phyloP scores from a whole-genome alignment of 2,329 filamentous ascomycete species.

The Nigrospora oryzae region DNA sequence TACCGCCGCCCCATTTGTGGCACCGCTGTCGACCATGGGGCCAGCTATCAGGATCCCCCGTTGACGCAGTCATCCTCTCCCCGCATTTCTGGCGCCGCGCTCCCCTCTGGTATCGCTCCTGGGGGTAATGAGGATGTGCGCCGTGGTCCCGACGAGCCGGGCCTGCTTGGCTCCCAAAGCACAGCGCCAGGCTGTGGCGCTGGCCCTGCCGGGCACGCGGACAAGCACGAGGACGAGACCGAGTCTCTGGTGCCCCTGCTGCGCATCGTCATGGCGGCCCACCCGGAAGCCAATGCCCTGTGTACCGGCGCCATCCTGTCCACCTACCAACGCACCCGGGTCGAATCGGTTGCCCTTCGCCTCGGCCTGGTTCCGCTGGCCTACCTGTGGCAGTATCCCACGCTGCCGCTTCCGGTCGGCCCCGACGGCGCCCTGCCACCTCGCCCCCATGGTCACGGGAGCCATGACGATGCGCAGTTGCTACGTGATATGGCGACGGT shows the following conservation, averaged over 20 bases:
- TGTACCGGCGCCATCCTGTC: conserved; percentile 89
- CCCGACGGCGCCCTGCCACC: conserved; percentile 16
- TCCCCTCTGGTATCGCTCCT: neutral
- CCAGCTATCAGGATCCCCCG: conserved; percentile 52
- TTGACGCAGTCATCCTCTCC: too few species aligned
- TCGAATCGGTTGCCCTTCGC: conserved; percentile 82
- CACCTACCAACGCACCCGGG: conserved; percentile 91
- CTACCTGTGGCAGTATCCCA: conserved; percentile 87
- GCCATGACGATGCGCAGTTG: conserved; percentile 45
- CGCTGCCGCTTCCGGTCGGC: conserved; percentile 39
- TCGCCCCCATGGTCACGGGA: neutral
- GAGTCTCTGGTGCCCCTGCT: conserved; percentile 78
- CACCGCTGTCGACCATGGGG: conserved; percentile 57
- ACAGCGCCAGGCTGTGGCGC: conserved; percentile 9
- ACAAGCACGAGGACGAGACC: conserved; percentile 62
- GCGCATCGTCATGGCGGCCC: conserved; percentile 51
- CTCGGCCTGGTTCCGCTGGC: conserved; percentile 77
- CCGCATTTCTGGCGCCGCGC: conserved; percentile 8
- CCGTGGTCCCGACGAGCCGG: neutral
- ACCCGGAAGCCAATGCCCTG: conserved; percentile 79
- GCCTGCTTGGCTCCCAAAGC: neutral
- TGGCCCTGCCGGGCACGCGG: conserved; percentile 7
- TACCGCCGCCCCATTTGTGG: conserved; percentile 75
- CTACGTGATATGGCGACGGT: conserved; percentile 73
- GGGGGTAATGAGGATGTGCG: neutral